These are phyloP conservation scores for Lasiodiplodia sp. DNA, from an alignment of 2,329 filamentous ascomycete species.

Conservation along the genomic window DNA sequence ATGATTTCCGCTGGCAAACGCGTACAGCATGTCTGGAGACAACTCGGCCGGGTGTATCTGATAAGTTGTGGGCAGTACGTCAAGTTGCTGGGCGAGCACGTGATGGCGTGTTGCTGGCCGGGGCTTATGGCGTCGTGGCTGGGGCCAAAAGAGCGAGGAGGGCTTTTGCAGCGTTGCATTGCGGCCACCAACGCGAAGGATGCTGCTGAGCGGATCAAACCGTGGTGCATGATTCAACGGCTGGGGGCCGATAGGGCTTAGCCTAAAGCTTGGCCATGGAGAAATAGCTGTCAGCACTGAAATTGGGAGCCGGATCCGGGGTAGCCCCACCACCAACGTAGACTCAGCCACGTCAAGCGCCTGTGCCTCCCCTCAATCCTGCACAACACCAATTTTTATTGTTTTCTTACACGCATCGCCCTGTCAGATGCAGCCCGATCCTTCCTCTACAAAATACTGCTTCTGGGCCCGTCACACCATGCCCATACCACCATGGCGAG, in stretches of 20 bases:
- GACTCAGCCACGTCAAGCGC: too few species aligned
- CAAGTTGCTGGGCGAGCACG: background rate
- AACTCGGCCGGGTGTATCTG: constrained; percentile 8
- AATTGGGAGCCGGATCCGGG: too few species aligned
- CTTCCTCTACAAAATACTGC: background rate
- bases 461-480: background rate
- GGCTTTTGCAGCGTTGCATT: background rate
- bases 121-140: background rate
- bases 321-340: too few species aligned
- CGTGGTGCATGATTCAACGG: background rate
- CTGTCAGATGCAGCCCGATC: background rate
- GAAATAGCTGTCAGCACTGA: background rate
- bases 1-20: constrained; percentile 5
- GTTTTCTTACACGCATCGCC: constrained; percentile 5
- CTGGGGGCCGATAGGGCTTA: background rate
- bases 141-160: background rate
- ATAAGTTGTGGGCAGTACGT: constrained; percentile 4
- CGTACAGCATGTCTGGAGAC: background rate
- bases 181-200: constrained; percentile 15
- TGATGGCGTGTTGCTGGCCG: constrained; percentile 4
- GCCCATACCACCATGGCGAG: background rate
- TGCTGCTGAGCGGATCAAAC: background rate
- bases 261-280: background rate
- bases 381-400: background rate
- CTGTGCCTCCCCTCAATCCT: too few species aligned